Evolutionary conservation across 768 basidiomycete genomes (phyloP).

Genomic region (Russula sp.): DNA sequence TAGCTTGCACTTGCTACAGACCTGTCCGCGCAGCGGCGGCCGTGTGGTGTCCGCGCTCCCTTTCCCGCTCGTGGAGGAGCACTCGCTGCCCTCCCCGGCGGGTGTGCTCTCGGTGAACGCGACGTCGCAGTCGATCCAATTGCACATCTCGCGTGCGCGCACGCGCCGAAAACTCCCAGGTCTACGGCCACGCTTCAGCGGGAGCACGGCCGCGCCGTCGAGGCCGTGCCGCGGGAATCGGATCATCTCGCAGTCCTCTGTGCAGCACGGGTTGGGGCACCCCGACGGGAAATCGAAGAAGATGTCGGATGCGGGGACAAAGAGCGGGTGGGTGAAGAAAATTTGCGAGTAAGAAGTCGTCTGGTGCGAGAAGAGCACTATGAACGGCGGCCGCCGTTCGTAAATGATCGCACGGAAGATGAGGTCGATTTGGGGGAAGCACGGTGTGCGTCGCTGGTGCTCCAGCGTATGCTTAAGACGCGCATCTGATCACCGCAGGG

Average conservation of each 20-base stretch:
- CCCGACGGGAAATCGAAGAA: conserved; percentile 77
- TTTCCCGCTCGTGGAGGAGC: conserved; percentile 24
- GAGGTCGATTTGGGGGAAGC: conserved; percentile 78
- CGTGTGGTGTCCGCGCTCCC: conserved; percentile 14
- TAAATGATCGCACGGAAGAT: conserved; percentile 68
- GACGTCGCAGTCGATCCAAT: conserved; percentile 72
- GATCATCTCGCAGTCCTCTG: conserved; percentile 78
- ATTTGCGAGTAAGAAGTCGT: conserved; percentile 79
- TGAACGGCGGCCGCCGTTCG: conserved; percentile 71
- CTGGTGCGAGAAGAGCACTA: conserved; percentile 74
- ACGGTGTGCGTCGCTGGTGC: conserved; percentile 66
- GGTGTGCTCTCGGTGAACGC: conserved; percentile 51
- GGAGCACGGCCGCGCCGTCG: conserved; percentile 55
- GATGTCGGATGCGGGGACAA: conserved; percentile 65
- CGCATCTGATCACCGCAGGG: conserved; percentile 42
- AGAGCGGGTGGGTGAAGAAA: conserved; percentile 65
- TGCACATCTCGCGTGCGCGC: conserved; percentile 63
- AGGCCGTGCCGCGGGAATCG: conserved; percentile 65
- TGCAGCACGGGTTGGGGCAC: conserved; percentile 73
- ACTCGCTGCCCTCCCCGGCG: conserved; percentile 33
- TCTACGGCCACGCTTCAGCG: conserved; percentile 49
- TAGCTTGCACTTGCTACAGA: conserved; percentile 72
- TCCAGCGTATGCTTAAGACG: conserved; percentile 60
- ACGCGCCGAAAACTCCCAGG: conserved; percentile 39
- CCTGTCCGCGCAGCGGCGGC: conserved; percentile 39